Evolutionary conservation across 1,284 basidiomycete genomes (phyloP), one percentile per base, ranked within the genome.

Genomic region (Puccinia coronata): DNA sequence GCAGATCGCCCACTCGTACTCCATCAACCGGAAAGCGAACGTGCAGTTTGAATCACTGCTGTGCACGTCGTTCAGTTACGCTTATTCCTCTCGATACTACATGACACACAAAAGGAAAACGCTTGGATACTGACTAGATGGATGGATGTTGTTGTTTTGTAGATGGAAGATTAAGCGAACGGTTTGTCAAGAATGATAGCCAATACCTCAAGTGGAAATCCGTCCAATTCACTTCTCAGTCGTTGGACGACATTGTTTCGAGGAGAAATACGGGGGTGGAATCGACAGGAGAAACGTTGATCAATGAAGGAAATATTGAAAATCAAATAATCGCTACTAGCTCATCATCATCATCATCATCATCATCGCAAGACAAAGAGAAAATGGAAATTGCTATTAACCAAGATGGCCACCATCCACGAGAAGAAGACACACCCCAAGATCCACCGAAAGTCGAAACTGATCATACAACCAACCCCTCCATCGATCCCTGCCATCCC

Each of bases 401-500:
- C n/a, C n/a, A n/a, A n/a, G n/a, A n/a, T n/a, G n/a, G 43, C 43
- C 43, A 47, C 43, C 16, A 16, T 47, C 9, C 16, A 47, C 43
- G 16, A 47, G 8, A 8, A 47, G 43, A 47, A 47, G 16, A 47
- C 8, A 8, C 43, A 47, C 43, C 43, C 43, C 43, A 47, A 47
- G 43, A 47, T 47, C 16, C 43, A 47, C 43, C 16, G 43, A 47
- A 16, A 16, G 43, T 47, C 16, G n/a, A 16, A 51, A 82, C 41
- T 83, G 84, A 51, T 78, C 84, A 47, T 8, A 47, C 16, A 8
- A 49, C 23, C 5, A 31, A 67, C 25, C 8, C 6, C 9, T 31
- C 39, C 6, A 36, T 14, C 20, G 41, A 31, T 31, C 86, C 84
- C 77, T 87, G 90, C 75, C 90, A n/a, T n/a, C n/a, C n/a, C n/a